Evolutionary conservation across 2,329 filamentous ascomycete genomes (phyloP), one percentile per base, ranked within the genome.

Genomic region (Nemania diffusa): DNA sequence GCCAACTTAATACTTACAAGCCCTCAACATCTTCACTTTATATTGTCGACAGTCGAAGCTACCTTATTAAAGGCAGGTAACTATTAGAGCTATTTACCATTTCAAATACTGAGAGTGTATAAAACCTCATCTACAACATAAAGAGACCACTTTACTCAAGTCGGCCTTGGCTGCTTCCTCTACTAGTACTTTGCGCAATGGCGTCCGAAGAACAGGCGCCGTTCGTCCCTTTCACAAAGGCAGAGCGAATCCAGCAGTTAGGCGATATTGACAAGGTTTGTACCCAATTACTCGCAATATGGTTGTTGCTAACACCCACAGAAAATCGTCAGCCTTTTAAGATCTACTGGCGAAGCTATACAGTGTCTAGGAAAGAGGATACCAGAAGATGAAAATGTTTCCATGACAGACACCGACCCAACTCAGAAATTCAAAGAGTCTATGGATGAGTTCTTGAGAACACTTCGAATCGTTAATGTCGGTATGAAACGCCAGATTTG

Each of bases 241-340:
- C 91, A 46, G 91, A 97, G 77, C 92, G 92, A 71, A 93, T 97
- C 71, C 84, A 90, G 64, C 92, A 97, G 75, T 87, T 97, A 63
- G 91, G 90, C 72, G 88, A 90, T 48, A 92, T 97, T 73, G 93
- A 97, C 80, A 87, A 87, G 75, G 89, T 90, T 76, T 44, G 74
- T 65, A 42, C 20, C 20, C 22, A 29, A 44, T 52, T 22, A 27
- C 52, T 17, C 42, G 29, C 56, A 17, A 26, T 15, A 13, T 7
- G 32, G n/a, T 44, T 52, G 9, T 11, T 50, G 17, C 70, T 73
- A 67, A 71, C 81, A 79, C 15, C 71, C 27, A 52, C 61, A 76
- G 77, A 73, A 74, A 68, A 78, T 80, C 20, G 74, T 76, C n/a
- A 76, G 76, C 65, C 81, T 91, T 61, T 83, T 91, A 46, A 79